Evolutionary conservation across 495 filamentous ascomycete genomes (phyloP), one percentile per base, ranked within the genome.

Genomic region (Penicillium subrubescens): DNA sequence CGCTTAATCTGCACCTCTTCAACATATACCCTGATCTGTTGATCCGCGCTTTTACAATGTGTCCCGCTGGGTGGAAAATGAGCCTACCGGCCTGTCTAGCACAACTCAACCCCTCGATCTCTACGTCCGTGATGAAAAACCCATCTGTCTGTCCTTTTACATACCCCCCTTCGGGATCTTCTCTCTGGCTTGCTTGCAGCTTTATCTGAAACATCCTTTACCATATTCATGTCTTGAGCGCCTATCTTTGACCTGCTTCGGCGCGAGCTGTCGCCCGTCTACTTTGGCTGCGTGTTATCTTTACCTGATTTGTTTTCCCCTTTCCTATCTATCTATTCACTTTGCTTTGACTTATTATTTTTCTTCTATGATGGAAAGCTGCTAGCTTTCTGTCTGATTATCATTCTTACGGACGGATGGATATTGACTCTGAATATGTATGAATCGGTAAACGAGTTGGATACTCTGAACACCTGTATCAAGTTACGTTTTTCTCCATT

Each of bases 71-170:
- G 67, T 62, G 62, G 64, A 72, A 19, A 66, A 58, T 48, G 62
- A 70, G 62, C 59, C 57, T 33, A 33, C 5, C 31, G 64, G 31
- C 64, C 31, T 56, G 31, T 23, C 31, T 39, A 46, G 39, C 61
- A 57, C 50, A 62, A 66, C 63, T 66, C 58, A 33, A 33, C 31
- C 25, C 27, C 37, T 21, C 33, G 53, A 56, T 46, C 21, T 60
- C 57, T 63, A 64, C 67, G 63, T 70, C 67, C 59, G 64, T 66
- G 70, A 77, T 60, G 71, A 73, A 72, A 50, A 54, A 65, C 35
- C 19, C 53, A 35, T 37, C 53, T 56, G 33, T 21, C 34, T 56
- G 31, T 56, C 53, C 19, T 25, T 33, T 39, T 25, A 48, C 44
- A 25, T 25, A 21, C 11, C 12, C 11, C 12, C 1, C 19, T 21